These are phyloP conservation scores for Fusarium sp. DNA, from an alignment of 2,329 filamentous ascomycete species.

Conservation along the genomic window DNA sequence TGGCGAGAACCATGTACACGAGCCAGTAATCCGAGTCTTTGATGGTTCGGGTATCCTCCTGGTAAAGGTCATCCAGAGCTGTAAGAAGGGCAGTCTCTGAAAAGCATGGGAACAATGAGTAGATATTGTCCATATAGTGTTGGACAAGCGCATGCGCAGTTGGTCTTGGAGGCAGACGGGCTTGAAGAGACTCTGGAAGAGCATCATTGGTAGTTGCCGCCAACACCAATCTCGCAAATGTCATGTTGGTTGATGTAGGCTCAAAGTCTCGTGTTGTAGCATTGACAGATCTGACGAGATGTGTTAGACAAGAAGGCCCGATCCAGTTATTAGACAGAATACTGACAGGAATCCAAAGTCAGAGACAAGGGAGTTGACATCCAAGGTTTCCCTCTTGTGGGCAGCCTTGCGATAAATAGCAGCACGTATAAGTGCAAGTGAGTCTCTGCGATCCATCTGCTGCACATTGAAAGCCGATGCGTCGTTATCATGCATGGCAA, in stretches of 20 bases:
- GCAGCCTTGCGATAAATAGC: slow-evolving; percentile 74
- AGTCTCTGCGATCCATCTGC: slow-evolving; percentile 71
- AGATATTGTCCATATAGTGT: slow-evolving; percentile 87
- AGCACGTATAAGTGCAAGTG: slow-evolving; percentile 69
- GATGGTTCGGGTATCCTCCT: slow-evolving; percentile 72
- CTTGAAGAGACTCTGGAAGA: slow-evolving; percentile 71
- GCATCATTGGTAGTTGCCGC: slow-evolving; percentile 83
- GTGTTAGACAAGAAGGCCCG: slow-evolving; percentile 12
- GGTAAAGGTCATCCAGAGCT: slow-evolving; percentile 85
- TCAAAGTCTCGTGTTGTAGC: slow-evolving; percentile 95
- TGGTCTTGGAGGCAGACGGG: slow-evolving; percentile 77
- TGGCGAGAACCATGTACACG: slow-evolving; percentile 89
- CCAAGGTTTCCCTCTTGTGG: slow-evolving; percentile 78
- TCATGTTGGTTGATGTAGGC: slow-evolving; percentile 87
- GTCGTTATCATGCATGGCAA: slow-evolving; percentile 73
- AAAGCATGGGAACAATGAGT: slow-evolving; percentile 84
- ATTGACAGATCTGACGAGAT: slow-evolving; percentile 80
- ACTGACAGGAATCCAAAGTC: slow-evolving; percentile 90
- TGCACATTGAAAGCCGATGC: slow-evolving; percentile 41
- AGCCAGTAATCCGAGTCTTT: slow-evolving; percentile 83
- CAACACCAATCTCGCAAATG: slow-evolving; percentile 88
- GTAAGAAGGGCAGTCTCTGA: slow-evolving; percentile 82
- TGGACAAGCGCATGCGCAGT: slow-evolving; percentile 77
- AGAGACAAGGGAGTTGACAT: slow-evolving; percentile 91
- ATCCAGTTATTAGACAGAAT: background rate